Conservation (phyloP, 2,329 filamentous ascomycete species). For the Pseudogymnoascus sp. region DNA sequence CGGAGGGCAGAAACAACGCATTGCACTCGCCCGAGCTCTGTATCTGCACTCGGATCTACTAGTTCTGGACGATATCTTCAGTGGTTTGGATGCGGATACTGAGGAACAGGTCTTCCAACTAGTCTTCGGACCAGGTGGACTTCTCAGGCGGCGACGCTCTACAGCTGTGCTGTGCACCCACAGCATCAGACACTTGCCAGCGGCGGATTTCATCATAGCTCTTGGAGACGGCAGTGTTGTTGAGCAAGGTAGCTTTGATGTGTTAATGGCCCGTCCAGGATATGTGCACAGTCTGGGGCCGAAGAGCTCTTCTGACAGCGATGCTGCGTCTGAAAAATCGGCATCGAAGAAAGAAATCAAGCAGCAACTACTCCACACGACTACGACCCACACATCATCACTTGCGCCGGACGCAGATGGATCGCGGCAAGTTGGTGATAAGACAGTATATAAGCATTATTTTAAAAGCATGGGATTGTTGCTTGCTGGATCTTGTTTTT, state of each 20-base stretch:
- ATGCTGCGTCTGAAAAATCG: constrained; percentile 10
- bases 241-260: constrained; percentile 31
- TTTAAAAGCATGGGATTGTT: constrained; percentile 21
- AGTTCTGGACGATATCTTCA: constrained; percentile 23
- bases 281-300: background rate
- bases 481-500: constrained; percentile 12
- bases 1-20: constrained; percentile 18
- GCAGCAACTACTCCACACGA: constrained; percentile 2
- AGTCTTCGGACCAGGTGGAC: constrained; percentile 14
- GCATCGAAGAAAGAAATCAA: background rate
- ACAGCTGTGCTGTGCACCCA: constrained; percentile 33
- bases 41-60: constrained; percentile 14
- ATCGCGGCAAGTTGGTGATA: background rate
- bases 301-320: constrained; percentile 7
- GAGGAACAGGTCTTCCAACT: constrained; percentile 17
- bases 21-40: constrained; percentile 18
- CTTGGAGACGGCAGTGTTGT: constrained; percentile 28
- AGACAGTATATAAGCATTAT: constrained; percentile 22
- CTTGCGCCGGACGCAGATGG: background rate
- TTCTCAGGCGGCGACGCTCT: constrained; percentile 21
- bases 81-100: constrained; percentile 22
- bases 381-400: background rate
- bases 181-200: constrained; percentile 21
- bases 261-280: constrained; percentile 22
- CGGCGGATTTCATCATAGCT: constrained; percentile 31